These are phyloP conservation scores for Mucuna pruriens DNA, from an alignment of 306 rosid genomes.

Conservation along the genomic window DNA sequence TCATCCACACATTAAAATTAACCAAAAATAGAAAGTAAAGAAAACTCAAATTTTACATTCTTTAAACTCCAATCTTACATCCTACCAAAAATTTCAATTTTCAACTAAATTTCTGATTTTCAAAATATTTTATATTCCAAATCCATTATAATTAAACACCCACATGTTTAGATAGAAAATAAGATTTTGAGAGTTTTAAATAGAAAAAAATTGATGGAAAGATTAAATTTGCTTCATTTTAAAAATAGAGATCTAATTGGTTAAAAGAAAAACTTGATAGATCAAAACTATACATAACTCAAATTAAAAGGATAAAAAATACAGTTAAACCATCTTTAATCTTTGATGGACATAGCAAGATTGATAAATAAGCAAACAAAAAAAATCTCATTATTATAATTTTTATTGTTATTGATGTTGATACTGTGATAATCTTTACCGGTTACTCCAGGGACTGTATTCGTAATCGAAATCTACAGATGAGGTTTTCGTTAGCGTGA, in stretches of 20 bases:
- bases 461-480: background rate
- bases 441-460: background rate
- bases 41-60: background rate
- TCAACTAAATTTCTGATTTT: background rate
- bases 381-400: background rate
- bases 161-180: background rate
- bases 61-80: background rate
- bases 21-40: background rate
- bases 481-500: slow-evolving; percentile 1
- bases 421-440: background rate
- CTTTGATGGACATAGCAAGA: background rate
- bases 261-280: background rate
- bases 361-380: background rate
- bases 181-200: background rate
- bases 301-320: background rate
- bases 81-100: background rate
- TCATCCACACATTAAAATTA: background rate
- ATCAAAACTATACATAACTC: background rate
- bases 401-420: background rate
- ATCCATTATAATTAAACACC: background rate
- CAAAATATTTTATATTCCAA: background rate
- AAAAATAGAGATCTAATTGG: background rate
- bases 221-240: background rate
- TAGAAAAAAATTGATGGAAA: background rate
- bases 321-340: background rate